Base-by-base conservation (phyloP, 257 asterid genomes). In the Pogostemon cablin region DNA sequence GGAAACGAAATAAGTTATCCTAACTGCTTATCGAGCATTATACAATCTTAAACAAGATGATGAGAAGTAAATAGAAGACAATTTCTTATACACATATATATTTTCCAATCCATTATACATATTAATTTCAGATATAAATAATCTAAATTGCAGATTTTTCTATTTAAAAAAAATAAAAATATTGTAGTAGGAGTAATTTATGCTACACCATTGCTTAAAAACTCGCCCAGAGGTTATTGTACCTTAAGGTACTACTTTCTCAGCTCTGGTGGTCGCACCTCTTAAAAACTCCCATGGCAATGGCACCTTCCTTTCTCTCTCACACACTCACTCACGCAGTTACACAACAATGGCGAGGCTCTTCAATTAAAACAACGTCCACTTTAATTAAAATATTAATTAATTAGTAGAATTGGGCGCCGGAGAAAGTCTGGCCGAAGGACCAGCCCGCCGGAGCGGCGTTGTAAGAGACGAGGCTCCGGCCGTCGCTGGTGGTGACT, bases 381-480 rank as follows among this genome's bases (percentile, higher is more conserved):
- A 0, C 17, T 15, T 15, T 15, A 15, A 17, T n/a, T n/a, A 40
- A 41, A 11, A 55, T 34, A 38, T 32, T 53, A 15, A 37, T 4
- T 38, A 3, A 2, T 72, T 74, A 87, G 55, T 88, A 90, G 77
- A 86, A 92, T 43, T 92, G 97, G 34, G 75, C 75, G 0, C 97
- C 98, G 44, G 93, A 53, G 20, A 62, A 92, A 0, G 98, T 92
- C 85, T 90, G 97, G 0, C 98, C 97, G 56, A 90, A 90, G 4
- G 90, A 86, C 98, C 98, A 92, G 35, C 62, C 64, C 3, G 83
- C 75, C 38, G 95, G 83, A 4, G 98, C 92, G 0, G 58, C 93
- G 49, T 92, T 92, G 85, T 90, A 90, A 2, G 98, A 92, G 8
- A 90, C 87, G 44, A 85, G 53, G 47, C 82, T 87, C 37, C 97